These are phyloP conservation scores for Pichia sp. DNA, from an alignment of 1,139 yeast species.

Conservation along the genomic window DNA sequence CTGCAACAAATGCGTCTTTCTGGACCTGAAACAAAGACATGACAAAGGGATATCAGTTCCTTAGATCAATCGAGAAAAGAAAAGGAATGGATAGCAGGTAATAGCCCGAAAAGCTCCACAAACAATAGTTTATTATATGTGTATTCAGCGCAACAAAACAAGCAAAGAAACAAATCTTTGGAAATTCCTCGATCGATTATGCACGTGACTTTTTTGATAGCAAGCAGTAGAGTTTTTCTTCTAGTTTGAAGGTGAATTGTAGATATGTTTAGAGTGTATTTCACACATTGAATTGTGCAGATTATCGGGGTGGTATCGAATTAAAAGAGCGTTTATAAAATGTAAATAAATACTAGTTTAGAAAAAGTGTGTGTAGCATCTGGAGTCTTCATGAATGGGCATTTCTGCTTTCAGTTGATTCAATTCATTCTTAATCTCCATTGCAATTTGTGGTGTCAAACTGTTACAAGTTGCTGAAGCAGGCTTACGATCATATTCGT, in stretches of 20 bases:
- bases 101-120: too few species aligned
- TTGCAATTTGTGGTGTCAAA: conserved; percentile 82
- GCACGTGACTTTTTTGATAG: too few species aligned
- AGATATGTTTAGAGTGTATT: too few species aligned
- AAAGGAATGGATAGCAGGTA: background rate
- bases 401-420: conserved; percentile 68
- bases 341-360: conserved; percentile 28
- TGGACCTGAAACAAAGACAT: conserved; percentile 25
- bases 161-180: too few species aligned
- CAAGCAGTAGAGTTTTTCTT: too few species aligned
- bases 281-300: too few species aligned
- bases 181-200: too few species aligned
- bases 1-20: conserved; percentile 21
- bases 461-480: conserved; percentile 92
- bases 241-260: too few species aligned
- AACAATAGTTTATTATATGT: too few species aligned
- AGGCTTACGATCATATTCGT: conserved; percentile 89
- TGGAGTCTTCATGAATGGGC: conserved; percentile 75
- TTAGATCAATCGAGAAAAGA: background rate
- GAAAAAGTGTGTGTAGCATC: conserved; percentile 78
- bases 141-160: too few species aligned
- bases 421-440: conserved; percentile 79
- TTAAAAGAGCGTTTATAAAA: background rate
- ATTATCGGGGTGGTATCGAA: background rate
- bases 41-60: background rate